phyloP scores from a whole-genome alignment of 140 eudicot genomes.

The Cichorium intybus region DNA sequence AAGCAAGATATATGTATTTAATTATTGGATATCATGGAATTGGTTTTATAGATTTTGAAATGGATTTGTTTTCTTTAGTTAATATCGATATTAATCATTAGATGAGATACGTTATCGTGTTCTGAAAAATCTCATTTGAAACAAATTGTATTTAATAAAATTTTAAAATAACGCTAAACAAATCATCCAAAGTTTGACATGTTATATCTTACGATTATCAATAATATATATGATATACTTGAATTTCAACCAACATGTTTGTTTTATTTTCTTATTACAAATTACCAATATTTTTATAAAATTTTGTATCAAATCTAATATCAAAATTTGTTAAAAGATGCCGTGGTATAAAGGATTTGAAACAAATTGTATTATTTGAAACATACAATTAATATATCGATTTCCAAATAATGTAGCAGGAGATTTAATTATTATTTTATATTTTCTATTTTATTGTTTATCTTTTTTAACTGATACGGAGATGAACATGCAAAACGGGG shows the following conservation, averaged over 20 bases:
- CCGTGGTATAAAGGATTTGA: constrained; percentile 14
- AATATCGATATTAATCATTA: background rate
- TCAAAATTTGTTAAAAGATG: constrained; percentile 18
- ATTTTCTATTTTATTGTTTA: no score
- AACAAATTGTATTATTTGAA: no score
- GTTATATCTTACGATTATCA: no score
- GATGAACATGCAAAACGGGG: no score
- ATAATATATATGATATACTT: no score
- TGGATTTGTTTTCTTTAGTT: background rate
- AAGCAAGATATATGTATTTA: background rate
- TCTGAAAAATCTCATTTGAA: background rate
- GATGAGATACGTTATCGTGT: background rate
- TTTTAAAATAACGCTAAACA: background rate
- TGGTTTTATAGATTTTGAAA: background rate
- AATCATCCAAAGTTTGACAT: no score
- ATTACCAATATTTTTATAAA: background rate
- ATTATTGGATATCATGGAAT: background rate
- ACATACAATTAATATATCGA: no score
- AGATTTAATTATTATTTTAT: no score
- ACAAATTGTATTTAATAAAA: background rate
- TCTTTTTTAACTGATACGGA: no score
- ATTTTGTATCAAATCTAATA: background rate
- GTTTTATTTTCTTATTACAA: background rate
- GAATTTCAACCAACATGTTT: no score
- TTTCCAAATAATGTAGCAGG: no score